Evolutionary conservation across 768 basidiomycete species (phyloP).

Genomic region (Lactarius sp.): DNA sequence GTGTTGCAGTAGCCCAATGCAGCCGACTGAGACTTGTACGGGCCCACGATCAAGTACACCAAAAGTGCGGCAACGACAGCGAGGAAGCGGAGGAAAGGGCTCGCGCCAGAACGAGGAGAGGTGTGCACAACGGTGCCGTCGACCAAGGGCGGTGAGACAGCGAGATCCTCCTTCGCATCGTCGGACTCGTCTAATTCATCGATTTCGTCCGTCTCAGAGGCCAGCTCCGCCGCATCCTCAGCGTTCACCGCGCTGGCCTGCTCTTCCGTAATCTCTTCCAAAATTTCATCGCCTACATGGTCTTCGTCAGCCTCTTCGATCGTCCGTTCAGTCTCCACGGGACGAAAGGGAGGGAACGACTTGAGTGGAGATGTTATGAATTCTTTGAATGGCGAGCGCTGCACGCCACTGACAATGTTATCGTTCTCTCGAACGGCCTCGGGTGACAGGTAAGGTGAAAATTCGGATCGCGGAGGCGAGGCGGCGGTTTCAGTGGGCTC

Average conservation of each 20-base stretch:
- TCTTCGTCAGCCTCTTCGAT: slow-evolving; percentile 27
- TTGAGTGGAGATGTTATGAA: slow-evolving; percentile 13
- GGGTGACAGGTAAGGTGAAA: slow-evolving; percentile 49
- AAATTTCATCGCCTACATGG: slow-evolving; percentile 18
- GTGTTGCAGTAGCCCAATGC: slow-evolving; percentile 74
- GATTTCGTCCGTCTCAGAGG: slow-evolving; percentile 4
- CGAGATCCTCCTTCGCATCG: slow-evolving; percentile 24
- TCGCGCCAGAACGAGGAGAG: neutral
- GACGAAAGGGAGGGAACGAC: slow-evolving; percentile 10
- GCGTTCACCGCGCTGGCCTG: slow-evolving; percentile 8
- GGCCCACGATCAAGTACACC: slow-evolving; percentile 28
- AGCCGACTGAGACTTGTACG: slow-evolving; percentile 64
- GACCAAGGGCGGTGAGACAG: slow-evolving; percentile 38
- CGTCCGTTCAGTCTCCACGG: slow-evolving; percentile 16
- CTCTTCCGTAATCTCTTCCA: slow-evolving; percentile 19
- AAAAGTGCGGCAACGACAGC: slow-evolving; percentile 33
- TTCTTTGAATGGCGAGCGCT: slow-evolving; percentile 21
- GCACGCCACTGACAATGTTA: slow-evolving; percentile 10
- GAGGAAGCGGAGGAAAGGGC: slow-evolving; percentile 42
- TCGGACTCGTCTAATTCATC: slow-evolving; percentile 27
- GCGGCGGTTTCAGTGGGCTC: slow-evolving; percentile 24
- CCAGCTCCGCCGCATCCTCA: slow-evolving; percentile 6
- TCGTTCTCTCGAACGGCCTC: slow-evolving; percentile 34
- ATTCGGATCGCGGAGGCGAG: slow-evolving; percentile 49
- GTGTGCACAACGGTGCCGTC: slow-evolving; percentile 31